Evolutionary conservation across 2,329 filamentous ascomycete genomes (phyloP), one percentile per base, ranked within the genome.

Genomic region (Rosellinia necatrix): DNA sequence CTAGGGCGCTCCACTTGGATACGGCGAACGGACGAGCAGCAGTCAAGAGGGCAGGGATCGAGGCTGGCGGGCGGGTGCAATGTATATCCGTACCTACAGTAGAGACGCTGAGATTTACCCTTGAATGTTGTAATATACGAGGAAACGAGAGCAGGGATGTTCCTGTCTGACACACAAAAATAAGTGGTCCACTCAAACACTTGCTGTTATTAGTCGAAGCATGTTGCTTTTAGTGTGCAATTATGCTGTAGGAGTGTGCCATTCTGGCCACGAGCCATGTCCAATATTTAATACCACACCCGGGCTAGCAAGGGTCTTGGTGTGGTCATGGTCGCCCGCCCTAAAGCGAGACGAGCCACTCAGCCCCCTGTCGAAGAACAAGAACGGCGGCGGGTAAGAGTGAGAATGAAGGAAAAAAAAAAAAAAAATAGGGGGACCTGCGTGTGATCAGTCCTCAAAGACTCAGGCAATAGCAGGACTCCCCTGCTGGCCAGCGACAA

Each of bases 41-140:
- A 35, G 35, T 43, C 49, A 48, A 53, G 47, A 55, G 42, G 47
- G 53, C 53, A 57, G 34, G 56, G 53, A 56, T 60, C 51, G 58
- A 63, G 56, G 58, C 43, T 51, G 37, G 46, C 51, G 17, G 30
- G 27, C 38, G 62, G 64, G 56, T 22, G 15, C 25, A 8, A 34
- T 6, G 15, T 21, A 37, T 19, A 27, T 17, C 24, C 17, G 35
- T n/a, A n/a, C 30, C 6, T n/a, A 10, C 22, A 35, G 32, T 35
- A 22, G 29, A 19, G 32, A 58, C 40, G 65, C 67, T 64, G 57
- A 63, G 64, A 68, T 66, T 65, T 72, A 49, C 41, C 38, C 53
- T 74, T 70, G n/a, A n/a, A n/a, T n/a, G n/a, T n/a, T n/a, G 75
- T 73, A 78, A 79, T 77, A 78, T 78, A 77, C 77, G 75, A 73